These are phyloP conservation scores for Podospora pseudopauciseta DNA, from an alignment of 495 filamentous ascomycete species.

Conservation along the genomic window DNA sequence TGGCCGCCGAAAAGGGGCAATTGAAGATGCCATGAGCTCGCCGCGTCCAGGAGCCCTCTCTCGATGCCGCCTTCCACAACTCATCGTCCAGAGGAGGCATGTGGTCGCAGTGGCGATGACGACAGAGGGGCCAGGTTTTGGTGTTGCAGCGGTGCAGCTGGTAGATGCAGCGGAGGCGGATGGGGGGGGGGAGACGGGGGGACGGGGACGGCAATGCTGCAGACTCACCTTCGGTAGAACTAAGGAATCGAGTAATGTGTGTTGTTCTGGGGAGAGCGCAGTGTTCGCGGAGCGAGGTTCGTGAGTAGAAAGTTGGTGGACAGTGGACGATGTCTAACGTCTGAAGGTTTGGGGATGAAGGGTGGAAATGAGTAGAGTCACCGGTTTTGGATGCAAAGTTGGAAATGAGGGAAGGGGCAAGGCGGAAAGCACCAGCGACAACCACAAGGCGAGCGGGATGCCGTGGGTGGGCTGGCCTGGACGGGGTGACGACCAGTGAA, in stretches of 20 bases:
- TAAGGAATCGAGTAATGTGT: conserved; percentile 12
- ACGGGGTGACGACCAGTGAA: conserved; percentile 25
- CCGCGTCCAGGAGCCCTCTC: conserved; percentile 12
- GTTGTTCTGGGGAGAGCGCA: conserved; percentile 7
- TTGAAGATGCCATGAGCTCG: conserved; percentile 13
- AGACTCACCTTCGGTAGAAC: conserved; percentile 29
- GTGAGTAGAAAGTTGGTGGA: conserved; percentile 16
- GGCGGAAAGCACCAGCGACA: conserved; percentile 31
- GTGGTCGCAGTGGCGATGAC: conserved; percentile 37
- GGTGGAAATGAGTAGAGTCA: conserved; percentile 24
- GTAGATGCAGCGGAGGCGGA: conserved; percentile 15
- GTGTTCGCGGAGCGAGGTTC: conserved; percentile 16
- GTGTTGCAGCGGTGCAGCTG: conserved; percentile 19
- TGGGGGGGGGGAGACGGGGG: conserved; percentile 20
- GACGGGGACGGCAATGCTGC: conserved; percentile 4
- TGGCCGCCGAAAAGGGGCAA: conserved; percentile 14
- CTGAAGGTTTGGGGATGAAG: conserved; percentile 29
- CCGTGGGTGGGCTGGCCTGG: conserved; percentile 23
- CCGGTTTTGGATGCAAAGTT: conserved; percentile 37
- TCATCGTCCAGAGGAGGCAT: conserved; percentile 14
- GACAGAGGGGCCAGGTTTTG: conserved; percentile 24
- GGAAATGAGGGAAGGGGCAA: conserved; percentile 41
- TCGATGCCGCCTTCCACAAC: conserved; percentile 14
- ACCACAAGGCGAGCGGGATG: conserved; percentile 35
- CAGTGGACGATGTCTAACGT: conserved; percentile 21